phyloP scores from a whole-genome alignment of 345 rosid species.

The Capsella bursapastoris region DNA sequence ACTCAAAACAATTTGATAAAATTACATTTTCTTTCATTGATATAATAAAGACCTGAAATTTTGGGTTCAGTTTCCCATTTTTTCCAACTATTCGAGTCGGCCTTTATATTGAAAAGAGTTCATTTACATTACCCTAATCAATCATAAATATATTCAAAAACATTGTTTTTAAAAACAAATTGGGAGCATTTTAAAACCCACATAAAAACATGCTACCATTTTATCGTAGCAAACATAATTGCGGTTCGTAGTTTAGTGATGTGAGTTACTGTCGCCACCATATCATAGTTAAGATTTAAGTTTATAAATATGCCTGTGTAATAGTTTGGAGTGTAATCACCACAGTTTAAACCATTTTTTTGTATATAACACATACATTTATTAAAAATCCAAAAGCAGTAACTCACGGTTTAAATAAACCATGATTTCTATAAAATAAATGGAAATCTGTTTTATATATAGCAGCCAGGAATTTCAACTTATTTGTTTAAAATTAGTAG shows the following conservation, averaged over 20 bases:
- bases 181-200: no score
- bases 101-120: background rate
- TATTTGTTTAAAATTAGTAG: background rate
- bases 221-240: background rate
- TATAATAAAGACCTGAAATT: background rate
- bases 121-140: background rate
- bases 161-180: no score
- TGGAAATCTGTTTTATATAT: no score
- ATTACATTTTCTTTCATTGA: background rate
- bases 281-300: no score
- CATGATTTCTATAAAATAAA: background rate
- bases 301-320: background rate
- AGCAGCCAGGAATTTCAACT: background rate
- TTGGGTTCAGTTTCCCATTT: background rate
- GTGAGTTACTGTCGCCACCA: background rate
- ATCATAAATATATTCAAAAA: background rate
- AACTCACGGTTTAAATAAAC: background rate
- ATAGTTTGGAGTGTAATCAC: no score
- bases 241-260: background rate
- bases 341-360: no score
- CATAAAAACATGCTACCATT: no score
- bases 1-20: conserved; percentile 1
- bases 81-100: background rate
- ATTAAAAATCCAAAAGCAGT: no score
- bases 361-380: no score